A percentile compares a stretch with the other conserved stretches of the same genome.
These are phyloP conservation scores for Oehlia diaphana DNA, from an alignment of 192 early-diverging fungal genomes.

Conservation along the genomic window DNA sequence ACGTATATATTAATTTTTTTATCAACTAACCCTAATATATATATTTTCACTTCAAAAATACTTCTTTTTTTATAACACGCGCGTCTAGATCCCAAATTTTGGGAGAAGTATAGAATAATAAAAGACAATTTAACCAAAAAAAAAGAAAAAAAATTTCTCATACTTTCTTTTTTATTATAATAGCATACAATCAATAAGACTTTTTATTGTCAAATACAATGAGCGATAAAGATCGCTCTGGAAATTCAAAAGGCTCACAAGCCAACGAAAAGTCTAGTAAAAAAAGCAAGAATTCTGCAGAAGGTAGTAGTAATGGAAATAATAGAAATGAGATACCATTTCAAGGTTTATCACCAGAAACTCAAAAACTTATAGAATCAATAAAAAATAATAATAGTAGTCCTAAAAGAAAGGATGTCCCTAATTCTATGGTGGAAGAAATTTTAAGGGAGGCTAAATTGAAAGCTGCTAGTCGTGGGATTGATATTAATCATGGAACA, in stretches of 20 bases:
- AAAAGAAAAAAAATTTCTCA: too few species aligned
- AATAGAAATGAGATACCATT: neutral
- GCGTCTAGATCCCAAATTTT: too few species aligned
- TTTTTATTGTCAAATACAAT: neutral
- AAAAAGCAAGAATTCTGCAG: neutral
- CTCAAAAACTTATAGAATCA: conserved; percentile 22
- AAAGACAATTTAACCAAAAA: too few species aligned
- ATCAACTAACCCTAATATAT: too few species aligned
- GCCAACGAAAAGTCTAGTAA: neutral
- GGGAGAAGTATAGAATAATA: too few species aligned
- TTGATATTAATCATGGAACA: neutral
- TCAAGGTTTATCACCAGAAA: conserved; percentile 9
- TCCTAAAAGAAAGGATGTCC: neutral
- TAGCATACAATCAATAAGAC: too few species aligned
- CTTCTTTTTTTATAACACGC: too few species aligned
- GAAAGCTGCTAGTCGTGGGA: neutral
- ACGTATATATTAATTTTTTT: too few species aligned
- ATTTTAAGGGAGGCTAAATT: conserved; percentile 20
- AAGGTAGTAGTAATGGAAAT: neutral
- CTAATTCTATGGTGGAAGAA: conserved; percentile 7
- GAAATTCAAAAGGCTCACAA: neutral
- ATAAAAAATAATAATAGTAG: neutral
- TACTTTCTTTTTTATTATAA: neutral
- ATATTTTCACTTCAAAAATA: too few species aligned
- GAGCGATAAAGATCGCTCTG: neutral